These are phyloP conservation scores for Ophiostoma perfectum DNA, from an alignment of 2,329 filamentous ascomycete species.

Conservation along the genomic window DNA sequence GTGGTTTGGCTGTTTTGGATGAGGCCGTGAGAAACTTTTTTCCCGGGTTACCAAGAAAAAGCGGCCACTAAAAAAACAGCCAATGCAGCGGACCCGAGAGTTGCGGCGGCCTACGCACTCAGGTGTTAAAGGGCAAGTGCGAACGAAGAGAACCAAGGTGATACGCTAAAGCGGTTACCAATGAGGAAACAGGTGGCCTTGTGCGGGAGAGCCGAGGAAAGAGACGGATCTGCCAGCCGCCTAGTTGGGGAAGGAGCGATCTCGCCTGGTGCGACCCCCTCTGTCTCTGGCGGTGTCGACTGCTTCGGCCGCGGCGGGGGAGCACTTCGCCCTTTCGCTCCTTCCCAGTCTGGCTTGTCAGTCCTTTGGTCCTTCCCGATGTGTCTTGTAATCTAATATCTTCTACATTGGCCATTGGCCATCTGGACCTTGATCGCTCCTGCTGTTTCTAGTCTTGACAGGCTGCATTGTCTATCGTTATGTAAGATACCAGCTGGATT, in stretches of 20 bases:
- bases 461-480: not conserved
- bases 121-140: slow-evolving; percentile 14
- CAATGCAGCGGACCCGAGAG: slow-evolving; percentile 7
- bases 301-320: slow-evolving; percentile 8
- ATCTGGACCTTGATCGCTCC: not conserved
- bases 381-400: not conserved
- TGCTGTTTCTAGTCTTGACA: slow-evolving; percentile 6
- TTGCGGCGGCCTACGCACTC: slow-evolving; percentile 13
- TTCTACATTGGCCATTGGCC: not conserved
- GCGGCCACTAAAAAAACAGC: slow-evolving; percentile 14
- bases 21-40: slow-evolving; percentile 26
- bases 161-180: slow-evolving; percentile 12
- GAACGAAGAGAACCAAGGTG: not conserved
- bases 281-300: slow-evolving; percentile 12
- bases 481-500: no score
- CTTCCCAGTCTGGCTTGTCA: slow-evolving; percentile 15
- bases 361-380: slow-evolving; percentile 17
- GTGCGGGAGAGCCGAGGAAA: slow-evolving; percentile 23
- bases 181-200: slow-evolving; percentile 11
- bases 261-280: not conserved
- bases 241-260: slow-evolving; percentile 11
- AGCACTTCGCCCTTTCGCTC: slow-evolving; percentile 15
- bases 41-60: slow-evolving; percentile 22
- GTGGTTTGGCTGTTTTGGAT: slow-evolving; percentile 16
- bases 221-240: slow-evolving; percentile 17